Evolutionary conservation across 2,329 filamentous ascomycete species (phyloP).

Genomic region (Arachnomyces sp.): DNA sequence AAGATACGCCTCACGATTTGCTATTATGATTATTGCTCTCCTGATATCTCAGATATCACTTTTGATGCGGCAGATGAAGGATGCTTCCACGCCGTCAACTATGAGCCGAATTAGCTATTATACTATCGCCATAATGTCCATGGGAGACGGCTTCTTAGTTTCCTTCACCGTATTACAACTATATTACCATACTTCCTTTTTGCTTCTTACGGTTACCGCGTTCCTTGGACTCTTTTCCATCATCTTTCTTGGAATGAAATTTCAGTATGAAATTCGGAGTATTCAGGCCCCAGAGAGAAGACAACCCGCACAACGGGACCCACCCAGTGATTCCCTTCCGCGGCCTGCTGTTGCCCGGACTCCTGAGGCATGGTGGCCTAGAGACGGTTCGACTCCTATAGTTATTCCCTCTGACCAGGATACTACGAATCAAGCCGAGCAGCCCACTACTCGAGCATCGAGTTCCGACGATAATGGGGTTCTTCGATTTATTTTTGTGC

Average conservation of each 20-base stretch:
- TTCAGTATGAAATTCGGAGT: constrained; percentile 61
- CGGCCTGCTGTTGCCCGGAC: constrained; percentile 45
- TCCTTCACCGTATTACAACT: constrained; percentile 50
- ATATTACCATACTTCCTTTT: constrained; percentile 48
- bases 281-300: constrained; percentile 46
- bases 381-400: constrained; percentile 50
- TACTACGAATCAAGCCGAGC: constrained; percentile 27
- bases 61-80: constrained; percentile 56
- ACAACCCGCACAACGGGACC: constrained; percentile 24
- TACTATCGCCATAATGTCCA: constrained; percentile 53
- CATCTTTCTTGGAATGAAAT: constrained; percentile 57
- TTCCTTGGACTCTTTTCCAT: constrained; percentile 56
- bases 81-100: constrained; percentile 57
- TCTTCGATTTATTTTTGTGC: constrained; percentile 53
- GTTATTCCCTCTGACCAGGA: constrained; percentile 56
- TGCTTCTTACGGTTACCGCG: constrained; percentile 48
- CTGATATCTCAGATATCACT: constrained; percentile 49
- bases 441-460: constrained; percentile 26
- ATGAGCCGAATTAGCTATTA: constrained; percentile 58
- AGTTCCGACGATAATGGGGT: constrained; percentile 33
- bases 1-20: constrained; percentile 44
- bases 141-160: constrained; percentile 55
- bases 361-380: constrained; percentile 38
- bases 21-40: constrained; percentile 45
- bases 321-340: constrained; percentile 14